These are phyloP conservation scores for Chrysoporthe deuterocubensis DNA, from an alignment of 2,329 filamentous ascomycete species.

Conservation along the genomic window DNA sequence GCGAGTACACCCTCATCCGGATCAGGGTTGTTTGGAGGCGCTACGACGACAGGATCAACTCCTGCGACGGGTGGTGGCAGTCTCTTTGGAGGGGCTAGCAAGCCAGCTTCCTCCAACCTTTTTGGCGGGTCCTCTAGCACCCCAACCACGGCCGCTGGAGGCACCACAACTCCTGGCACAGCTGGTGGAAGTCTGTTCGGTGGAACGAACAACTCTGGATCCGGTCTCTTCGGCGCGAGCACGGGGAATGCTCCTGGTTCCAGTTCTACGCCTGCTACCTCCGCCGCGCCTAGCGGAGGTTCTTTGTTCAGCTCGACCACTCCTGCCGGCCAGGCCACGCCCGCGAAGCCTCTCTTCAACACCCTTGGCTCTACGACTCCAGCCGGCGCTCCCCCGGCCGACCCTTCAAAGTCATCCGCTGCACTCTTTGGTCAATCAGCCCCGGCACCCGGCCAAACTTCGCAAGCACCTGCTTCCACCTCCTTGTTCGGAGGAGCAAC, in stretches of 20 bases:
- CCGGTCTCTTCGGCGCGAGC: conserved; percentile 37
- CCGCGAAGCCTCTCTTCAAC: conserved; percentile 52
- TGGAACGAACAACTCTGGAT: conserved; percentile 5
- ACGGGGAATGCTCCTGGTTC: conserved; percentile 15
- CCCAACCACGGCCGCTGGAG: conserved; percentile 24
- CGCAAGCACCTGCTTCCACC: conserved; percentile 9
- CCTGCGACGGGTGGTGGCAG: conserved; percentile 31
- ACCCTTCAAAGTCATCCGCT: conserved; percentile 32
- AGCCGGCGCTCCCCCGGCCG: conserved; percentile 56
- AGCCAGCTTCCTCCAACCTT: conserved; percentile 29
- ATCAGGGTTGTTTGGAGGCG: conserved; percentile 35
- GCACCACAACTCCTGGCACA: conserved; percentile 9
- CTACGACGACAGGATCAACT: conserved; percentile 36
- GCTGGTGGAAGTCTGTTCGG: conserved; percentile 22
- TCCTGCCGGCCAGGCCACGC: conserved; percentile 42
- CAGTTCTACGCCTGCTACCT: conserved; percentile 28
- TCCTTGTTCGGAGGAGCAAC: conserved; percentile 26
- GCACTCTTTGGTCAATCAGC: conserved; percentile 27
- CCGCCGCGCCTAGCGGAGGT: conserved; percentile 26
- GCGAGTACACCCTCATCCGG: conserved; percentile 39
- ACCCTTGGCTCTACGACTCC: conserved; percentile 58
- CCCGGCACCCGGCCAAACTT: conserved; percentile 18
- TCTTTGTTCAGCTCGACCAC: conserved; percentile 33
- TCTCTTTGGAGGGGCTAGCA: conserved; percentile 35
- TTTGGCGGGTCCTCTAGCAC: conserved; percentile 36